Conservation (phyloP, 1,139 yeast genomes). For the Pichia sp. region DNA sequence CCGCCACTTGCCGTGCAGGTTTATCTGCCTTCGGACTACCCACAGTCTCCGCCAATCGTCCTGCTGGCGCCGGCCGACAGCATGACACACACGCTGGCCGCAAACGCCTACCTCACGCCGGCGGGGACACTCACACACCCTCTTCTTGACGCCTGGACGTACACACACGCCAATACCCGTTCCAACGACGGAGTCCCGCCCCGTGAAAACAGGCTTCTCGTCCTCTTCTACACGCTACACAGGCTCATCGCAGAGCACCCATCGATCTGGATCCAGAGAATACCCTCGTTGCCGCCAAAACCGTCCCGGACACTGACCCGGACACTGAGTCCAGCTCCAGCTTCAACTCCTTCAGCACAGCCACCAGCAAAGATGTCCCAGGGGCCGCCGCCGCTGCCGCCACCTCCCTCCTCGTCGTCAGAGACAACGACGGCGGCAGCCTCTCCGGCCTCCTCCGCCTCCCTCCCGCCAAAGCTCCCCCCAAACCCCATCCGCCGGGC, state of each 20-base stretch:
- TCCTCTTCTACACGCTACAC: conserved; percentile 36
- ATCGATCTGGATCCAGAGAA: neutral
- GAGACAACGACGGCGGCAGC: neutral
- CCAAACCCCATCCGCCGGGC: conserved; percentile 6
- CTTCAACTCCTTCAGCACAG: no score
- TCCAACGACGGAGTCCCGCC: conserved; percentile 7
- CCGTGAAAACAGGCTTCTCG: conserved; percentile 6
- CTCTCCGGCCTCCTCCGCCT: neutral
- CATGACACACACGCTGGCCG: conserved; percentile 31
- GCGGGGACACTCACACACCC: neutral
- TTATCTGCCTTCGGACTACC: neutral
- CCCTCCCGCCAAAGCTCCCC: conserved; percentile 4
- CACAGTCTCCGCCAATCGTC: conserved; percentile 10
- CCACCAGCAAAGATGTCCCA: no score
- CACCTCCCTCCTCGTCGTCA: neutral
- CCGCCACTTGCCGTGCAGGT: neutral
- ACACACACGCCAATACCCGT: neutral
- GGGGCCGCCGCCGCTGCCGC: neutral
- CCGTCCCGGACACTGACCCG: neutral
- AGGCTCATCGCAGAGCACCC: conserved; percentile 17
- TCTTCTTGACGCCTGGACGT: neutral
- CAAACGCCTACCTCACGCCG: neutral
- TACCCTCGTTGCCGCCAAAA: neutral
- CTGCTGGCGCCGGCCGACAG: conserved; percentile 36
- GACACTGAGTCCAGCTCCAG: no score